These are phyloP conservation scores for Boletus huronensis DNA, from an alignment of 768 basidiomycete genomes.

Conservation along the genomic window DNA sequence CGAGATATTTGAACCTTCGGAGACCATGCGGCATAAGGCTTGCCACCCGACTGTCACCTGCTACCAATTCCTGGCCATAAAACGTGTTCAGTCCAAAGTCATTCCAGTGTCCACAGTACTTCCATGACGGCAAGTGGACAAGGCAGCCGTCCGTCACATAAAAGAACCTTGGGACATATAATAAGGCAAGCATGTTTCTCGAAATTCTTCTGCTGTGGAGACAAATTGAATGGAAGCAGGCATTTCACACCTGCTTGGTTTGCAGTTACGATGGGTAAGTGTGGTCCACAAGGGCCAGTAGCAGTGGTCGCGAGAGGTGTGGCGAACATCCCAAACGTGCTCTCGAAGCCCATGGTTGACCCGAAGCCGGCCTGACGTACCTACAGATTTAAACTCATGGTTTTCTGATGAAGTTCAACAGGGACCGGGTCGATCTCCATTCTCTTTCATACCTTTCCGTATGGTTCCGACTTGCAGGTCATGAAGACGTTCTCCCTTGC, in stretches of 20 bases:
- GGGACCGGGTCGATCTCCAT: conserved; percentile 53
- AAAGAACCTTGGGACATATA: conserved; percentile 34
- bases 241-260: conserved; percentile 58
- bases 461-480: conserved; percentile 39
- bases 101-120: neutral
- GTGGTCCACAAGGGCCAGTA: neutral
- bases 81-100: neutral
- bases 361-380: neutral
- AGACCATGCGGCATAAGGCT: neutral
- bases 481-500: conserved; percentile 43
- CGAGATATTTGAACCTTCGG: neutral
- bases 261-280: conserved; percentile 51
- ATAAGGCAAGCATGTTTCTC: conserved; percentile 27
- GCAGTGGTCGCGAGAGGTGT: neutral
- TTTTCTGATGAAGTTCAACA: conserved; percentile 8
- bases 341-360: neutral
- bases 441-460: conserved; percentile 57
- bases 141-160: neutral
- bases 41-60: neutral
- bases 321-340: neutral
- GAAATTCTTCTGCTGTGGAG: neutral
- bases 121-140: neutral
- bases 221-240: conserved; percentile 20
- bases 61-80: neutral
- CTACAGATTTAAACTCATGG: neutral